Conservation (phyloP, 345 rosid species). For the Capsella bursapastoris region DNA sequence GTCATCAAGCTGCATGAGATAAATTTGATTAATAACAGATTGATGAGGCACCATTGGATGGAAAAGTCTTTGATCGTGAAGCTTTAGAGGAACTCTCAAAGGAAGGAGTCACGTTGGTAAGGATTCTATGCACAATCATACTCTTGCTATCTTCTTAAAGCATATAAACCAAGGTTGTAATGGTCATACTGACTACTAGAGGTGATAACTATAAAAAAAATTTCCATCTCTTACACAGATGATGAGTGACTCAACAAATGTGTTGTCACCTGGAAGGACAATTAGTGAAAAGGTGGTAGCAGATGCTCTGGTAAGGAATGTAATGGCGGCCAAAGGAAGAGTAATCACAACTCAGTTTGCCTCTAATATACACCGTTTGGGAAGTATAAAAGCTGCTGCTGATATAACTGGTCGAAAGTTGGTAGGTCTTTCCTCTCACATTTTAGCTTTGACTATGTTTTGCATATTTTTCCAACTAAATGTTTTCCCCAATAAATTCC, state of each 20-base stretch:
- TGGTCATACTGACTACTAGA: constrained; percentile 14
- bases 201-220: neutral
- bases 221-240: constrained; percentile 55
- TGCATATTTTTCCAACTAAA: too few relatives aligned
- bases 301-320: constrained; percentile 77
- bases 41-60: constrained; percentile 96
- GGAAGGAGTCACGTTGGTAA: constrained; percentile 97
- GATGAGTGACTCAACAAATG: constrained; percentile 99
- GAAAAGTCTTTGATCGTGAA: constrained; percentile 82
- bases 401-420: constrained; percentile 88
- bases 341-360: constrained; percentile 97
- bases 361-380: constrained; percentile 93
- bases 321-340: constrained; percentile 89
- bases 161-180: constrained; percentile 15
- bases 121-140: constrained; percentile 19
- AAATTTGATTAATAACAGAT: constrained; percentile 57
- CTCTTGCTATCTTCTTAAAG: constrained; percentile 14
- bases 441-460: constrained; percentile 3
- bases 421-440: constrained; percentile 52
- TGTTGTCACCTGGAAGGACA: constrained; percentile 96
- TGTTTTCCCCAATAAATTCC: too few relatives aligned
- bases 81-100: constrained; percentile 89
- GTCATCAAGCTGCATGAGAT: constrained; percentile 39
- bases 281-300: constrained; percentile 81
- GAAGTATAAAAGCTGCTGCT: constrained; percentile 98